These are phyloP conservation scores for Stagonosporopsis tanaceti DNA, from an alignment of 2,329 filamentous ascomycete genomes.

Conservation along the genomic window DNA sequence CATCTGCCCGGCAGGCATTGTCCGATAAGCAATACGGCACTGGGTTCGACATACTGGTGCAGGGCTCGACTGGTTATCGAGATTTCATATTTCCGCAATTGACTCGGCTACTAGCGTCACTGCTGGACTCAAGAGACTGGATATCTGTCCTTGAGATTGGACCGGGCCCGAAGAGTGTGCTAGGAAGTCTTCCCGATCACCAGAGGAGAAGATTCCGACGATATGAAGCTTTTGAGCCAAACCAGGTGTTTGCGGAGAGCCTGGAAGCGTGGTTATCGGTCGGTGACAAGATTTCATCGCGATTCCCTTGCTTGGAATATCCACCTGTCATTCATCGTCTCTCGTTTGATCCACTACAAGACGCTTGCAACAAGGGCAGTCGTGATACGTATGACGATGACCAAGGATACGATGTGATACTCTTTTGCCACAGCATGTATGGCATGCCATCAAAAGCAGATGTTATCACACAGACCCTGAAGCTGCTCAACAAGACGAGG, in stretches of 20 bases:
- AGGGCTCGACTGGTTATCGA: conserved; percentile 53
- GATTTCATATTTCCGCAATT: conserved; percentile 64
- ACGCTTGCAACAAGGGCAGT: background rate
- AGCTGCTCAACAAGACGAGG: conserved; percentile 52
- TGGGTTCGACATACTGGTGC: conserved; percentile 57
- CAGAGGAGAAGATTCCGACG: conserved; percentile 56
- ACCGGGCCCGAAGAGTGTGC: conserved; percentile 64
- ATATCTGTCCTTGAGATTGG: conserved; percentile 68
- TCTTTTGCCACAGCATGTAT: conserved; percentile 73
- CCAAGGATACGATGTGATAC: conserved; percentile 61
- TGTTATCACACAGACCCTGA: conserved; percentile 58
- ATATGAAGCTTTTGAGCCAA: conserved; percentile 66
- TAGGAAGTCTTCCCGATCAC: conserved; percentile 57
- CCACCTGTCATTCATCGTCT: background rate
- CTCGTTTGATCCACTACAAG: background rate
- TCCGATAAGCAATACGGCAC: conserved; percentile 59
- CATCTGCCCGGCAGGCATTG: conserved; percentile 45
- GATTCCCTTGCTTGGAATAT: background rate
- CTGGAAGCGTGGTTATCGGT: background rate
- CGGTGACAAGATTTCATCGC: background rate
- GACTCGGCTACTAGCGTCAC: conserved; percentile 50
- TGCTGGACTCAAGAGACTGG: conserved; percentile 51
- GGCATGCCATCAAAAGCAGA: conserved; percentile 61
- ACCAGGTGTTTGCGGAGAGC: conserved; percentile 53
- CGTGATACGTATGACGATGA: conserved; percentile 7